phyloP scores from a whole-genome alignment of 2,329 filamentous ascomycete genomes.

The Uncinocarpus reesii region DNA sequence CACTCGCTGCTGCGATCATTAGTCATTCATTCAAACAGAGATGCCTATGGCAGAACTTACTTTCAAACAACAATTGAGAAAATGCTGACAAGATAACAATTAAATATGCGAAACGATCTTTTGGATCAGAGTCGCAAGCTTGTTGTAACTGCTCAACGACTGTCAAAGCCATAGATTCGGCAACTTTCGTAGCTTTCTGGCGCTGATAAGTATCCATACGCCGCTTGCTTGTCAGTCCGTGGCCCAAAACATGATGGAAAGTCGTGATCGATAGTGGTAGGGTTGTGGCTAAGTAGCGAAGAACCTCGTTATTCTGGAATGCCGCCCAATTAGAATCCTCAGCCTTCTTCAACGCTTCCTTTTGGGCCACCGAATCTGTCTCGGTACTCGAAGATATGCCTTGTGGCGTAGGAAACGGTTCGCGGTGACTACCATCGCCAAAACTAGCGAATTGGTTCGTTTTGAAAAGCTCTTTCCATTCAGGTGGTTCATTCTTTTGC shows the following conservation, averaged over 20 bases:
- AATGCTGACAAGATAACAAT: constrained; percentile 70
- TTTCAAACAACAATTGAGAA: constrained; percentile 68
- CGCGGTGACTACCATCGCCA: constrained; percentile 15
- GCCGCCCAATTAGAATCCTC: constrained; percentile 27
- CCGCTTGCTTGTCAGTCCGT: constrained; percentile 65
- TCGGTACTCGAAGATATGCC: neutral
- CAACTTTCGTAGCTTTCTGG: constrained; percentile 51
- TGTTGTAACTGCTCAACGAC: constrained; percentile 57
- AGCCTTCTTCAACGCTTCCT: neutral
- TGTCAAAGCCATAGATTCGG: constrained; percentile 60
- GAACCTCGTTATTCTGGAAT: constrained; percentile 66
- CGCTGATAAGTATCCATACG: constrained; percentile 55
- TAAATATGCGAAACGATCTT: constrained; percentile 62
- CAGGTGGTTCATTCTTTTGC: constrained; percentile 59
- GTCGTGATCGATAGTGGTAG: constrained; percentile 71
- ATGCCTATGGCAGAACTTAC: constrained; percentile 28
- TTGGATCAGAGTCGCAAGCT: constrained; percentile 38
- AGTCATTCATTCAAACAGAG: constrained; percentile 10
- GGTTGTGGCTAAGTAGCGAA: constrained; percentile 67
- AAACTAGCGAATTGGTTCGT: constrained; percentile 30
- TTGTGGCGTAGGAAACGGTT: neutral
- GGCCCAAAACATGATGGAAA: constrained; percentile 77
- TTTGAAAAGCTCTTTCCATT: constrained; percentile 42
- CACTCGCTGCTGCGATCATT: constrained; percentile 30
- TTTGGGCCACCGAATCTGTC: constrained; percentile 12